phyloP scores from a whole-genome alignment of 2,329 filamentous ascomycete species.

The Claviceps purpurea region DNA sequence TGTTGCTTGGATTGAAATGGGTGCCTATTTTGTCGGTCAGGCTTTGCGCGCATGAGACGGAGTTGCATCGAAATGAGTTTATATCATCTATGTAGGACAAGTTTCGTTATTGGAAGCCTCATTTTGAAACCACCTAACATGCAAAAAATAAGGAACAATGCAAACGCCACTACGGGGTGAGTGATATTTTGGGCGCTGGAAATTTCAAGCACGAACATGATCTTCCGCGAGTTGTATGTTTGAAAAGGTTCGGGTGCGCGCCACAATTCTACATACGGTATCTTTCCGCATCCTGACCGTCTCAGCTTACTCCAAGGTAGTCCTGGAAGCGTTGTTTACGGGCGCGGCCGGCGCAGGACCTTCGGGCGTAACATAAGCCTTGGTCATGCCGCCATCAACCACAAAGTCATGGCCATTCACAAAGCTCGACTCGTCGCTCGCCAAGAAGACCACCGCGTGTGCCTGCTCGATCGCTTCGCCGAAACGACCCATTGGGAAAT shows the following conservation, averaged over 20 bases:
- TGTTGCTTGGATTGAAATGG: neutral
- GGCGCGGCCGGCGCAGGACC: conserved; percentile 41
- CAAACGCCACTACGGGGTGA: neutral
- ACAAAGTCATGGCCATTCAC: conserved; percentile 88
- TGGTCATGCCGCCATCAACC: conserved; percentile 91
- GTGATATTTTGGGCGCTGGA: neutral
- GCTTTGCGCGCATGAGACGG: conserved; percentile 1
- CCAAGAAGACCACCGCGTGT: conserved; percentile 75
- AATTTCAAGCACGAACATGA: neutral
- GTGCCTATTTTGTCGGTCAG: neutral
- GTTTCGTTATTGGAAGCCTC: neutral
- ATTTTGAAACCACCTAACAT: neutral
- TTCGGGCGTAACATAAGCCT: conserved; percentile 67
- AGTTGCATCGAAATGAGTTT: conserved; percentile 1
- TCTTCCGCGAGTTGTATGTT: neutral
- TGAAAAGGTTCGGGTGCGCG: neutral
- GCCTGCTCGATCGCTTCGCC: conserved; percentile 92
- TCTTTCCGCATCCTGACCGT: neutral
- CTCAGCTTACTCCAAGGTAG: conserved; percentile 23
- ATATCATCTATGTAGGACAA: neutral
- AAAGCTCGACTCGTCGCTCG: conserved; percentile 78
- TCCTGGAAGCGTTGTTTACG: conserved; percentile 45
- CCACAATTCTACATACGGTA: neutral
- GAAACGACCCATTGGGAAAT: conserved; percentile 80
- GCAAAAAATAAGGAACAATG: neutral